Evolutionary conservation across 2,329 filamentous ascomycete genomes (phyloP), one percentile per base, ranked within the genome.

Genomic region (Lecanosticta acicola): DNA sequence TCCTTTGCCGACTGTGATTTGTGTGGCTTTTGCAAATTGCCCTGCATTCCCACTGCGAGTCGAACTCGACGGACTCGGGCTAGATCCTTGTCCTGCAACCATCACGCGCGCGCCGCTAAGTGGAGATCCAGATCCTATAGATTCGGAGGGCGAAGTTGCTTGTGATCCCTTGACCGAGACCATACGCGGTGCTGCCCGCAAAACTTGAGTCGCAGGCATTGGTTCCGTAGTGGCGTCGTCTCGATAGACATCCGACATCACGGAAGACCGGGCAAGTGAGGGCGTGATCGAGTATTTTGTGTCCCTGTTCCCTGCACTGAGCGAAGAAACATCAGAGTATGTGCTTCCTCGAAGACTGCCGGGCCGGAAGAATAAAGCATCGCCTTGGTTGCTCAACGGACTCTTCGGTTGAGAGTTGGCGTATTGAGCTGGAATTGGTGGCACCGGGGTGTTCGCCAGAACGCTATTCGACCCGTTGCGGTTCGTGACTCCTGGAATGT

Each of bases 321-420:
- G 38, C 1, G 62, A 63, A 10, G 85, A 87, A 51, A 85, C 79
- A 50, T 80, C 85, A 3, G 89, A 94, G 69, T 90, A 95, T 10
- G 88, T 91, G 4, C 89, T 95, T 68, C 94, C 88, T 55, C 91
- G 85, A 37, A 96, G 76, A 62, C 95, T 88, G 49, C 85, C 85
- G 9, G 90, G 90, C 58, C 94, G 84, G 67, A 96, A 96, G 76
- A 94, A 96, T 64, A 94, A 87, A 61, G 93, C 86, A 50, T 94
- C 87, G 49, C 85, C 68, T 47, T 68, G 78, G 17, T 63, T 62
- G 50, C 57, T 59, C 3, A 64, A 55, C 1, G 81, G 80, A 49
- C 73, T 70, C 48, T 77, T 74, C 10, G 83, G 79, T 32, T 78
- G 66, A 41, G 66, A 69, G 49, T 72, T 71, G 33, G 53, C 55